These are phyloP conservation scores for Talaromyces atroroseus DNA, from an alignment of 2,329 filamentous ascomycete species.

Conservation along the genomic window DNA sequence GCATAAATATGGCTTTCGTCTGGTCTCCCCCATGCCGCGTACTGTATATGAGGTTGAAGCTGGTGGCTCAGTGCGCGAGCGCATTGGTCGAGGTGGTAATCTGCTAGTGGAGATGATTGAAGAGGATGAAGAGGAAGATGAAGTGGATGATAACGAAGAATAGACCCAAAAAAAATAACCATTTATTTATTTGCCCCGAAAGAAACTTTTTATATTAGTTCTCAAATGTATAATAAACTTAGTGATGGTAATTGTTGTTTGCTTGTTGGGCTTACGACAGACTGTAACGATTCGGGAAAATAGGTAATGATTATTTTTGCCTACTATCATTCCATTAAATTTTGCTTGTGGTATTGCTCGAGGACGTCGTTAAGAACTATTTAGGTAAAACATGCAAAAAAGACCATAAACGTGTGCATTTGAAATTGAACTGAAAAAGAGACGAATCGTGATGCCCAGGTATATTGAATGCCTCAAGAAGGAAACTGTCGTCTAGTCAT, in stretches of 20 bases:
- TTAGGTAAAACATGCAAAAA: too few species aligned
- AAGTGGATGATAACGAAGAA: slow-evolving; percentile 6
- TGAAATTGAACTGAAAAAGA: too few species aligned
- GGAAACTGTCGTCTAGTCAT: neutral
- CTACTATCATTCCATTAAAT: neutral
- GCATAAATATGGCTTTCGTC: slow-evolving; percentile 77
- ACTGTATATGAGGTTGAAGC: slow-evolving; percentile 68
- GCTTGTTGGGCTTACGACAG: too few species aligned
- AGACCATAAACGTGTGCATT: neutral
- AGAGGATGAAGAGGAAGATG: slow-evolving; percentile 43
- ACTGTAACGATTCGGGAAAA: neutral
- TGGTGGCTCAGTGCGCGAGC: slow-evolving; percentile 61
- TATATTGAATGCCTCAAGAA: neutral
- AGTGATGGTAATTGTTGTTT: too few species aligned
- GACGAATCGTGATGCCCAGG: neutral
- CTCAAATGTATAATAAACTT: neutral
- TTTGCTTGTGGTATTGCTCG: too few species aligned
- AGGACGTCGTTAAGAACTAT: too few species aligned
- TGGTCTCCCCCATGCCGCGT: slow-evolving; percentile 81
- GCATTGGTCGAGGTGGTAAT: slow-evolving; percentile 78
- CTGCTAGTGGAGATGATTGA: slow-evolving; percentile 73
- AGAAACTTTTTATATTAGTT: too few species aligned
- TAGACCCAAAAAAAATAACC: neutral
- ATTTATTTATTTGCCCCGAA: neutral
- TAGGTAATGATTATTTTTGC: neutral